Evolutionary conservation across 2,329 filamentous ascomycete genomes (phyloP).

Genomic region (Claviceps capensis): DNA sequence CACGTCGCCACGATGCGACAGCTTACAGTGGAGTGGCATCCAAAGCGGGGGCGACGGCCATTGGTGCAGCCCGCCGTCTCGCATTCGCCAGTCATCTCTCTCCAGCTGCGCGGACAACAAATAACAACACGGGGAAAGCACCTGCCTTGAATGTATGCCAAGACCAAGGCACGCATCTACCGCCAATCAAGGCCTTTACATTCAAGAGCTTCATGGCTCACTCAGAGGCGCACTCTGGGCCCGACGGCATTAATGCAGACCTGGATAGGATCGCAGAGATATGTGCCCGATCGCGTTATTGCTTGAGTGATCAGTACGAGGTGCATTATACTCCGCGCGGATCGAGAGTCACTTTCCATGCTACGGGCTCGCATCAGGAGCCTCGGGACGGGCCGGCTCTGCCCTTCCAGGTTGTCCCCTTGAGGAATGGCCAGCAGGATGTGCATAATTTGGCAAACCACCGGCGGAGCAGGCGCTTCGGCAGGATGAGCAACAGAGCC

Average conservation of each 20-base stretch:
- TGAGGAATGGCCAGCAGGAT: conserved; percentile 37
- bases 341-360: conserved; percentile 35
- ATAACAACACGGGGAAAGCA: conserved; percentile 19
- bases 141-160: conserved; percentile 13
- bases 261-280: conserved; percentile 54
- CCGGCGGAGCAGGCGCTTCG: conserved; percentile 21
- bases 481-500: conserved; percentile 36
- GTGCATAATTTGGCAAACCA: conserved; percentile 22
- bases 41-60: conserved; percentile 16
- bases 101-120: conserved; percentile 13
- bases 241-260: conserved; percentile 39
- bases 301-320: conserved; percentile 53
- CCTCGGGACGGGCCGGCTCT: conserved; percentile 31
- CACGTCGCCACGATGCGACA: conserved; percentile 16
- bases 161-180: conserved; percentile 33
- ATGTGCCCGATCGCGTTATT: conserved; percentile 50
- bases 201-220: conserved; percentile 52
- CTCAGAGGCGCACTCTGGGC: conserved; percentile 29
- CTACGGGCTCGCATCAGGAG: conserved; percentile 17
- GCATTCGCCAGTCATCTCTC: conserved; percentile 20
- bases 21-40: conserved; percentile 15
- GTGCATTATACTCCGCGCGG: conserved; percentile 51
- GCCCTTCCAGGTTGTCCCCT: conserved; percentile 37
- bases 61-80: conserved; percentile 17
- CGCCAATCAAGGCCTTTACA: conserved; percentile 48